Conservation (phyloP, 2,329 filamentous ascomycete genomes). For the Ophiostoma australiae region DNA sequence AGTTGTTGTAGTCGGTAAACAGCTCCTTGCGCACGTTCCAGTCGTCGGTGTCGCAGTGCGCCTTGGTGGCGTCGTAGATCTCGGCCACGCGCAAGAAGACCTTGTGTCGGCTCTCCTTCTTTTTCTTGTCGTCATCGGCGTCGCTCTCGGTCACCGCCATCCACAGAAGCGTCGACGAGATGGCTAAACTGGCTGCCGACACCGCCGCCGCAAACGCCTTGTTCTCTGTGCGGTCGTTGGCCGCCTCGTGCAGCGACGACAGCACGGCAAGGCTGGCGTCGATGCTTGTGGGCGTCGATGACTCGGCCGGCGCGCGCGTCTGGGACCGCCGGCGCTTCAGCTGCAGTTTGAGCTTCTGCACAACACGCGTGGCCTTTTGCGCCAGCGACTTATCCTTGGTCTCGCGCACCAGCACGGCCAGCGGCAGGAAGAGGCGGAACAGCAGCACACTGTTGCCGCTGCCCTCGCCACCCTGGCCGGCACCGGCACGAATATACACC, state of each 20-base stretch:
- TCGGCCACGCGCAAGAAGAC: conserved; percentile 51
- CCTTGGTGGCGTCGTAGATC: conserved; percentile 60
- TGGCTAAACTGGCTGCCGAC: conserved; percentile 65
- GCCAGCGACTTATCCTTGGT: conserved; percentile 71
- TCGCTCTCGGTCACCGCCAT: conserved; percentile 34
- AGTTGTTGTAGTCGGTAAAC: conserved; percentile 70
- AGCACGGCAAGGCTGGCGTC: conserved; percentile 53
- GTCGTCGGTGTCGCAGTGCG: conserved; percentile 54
- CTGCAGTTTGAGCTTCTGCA: conserved; percentile 66
- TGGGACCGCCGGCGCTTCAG: conserved; percentile 50
- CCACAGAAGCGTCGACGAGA: conserved; percentile 60
- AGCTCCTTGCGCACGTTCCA: conserved; percentile 59
- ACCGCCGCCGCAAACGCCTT: conserved; percentile 69
- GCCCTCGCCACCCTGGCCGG: conserved; percentile 42
- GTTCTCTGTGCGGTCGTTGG: conserved; percentile 49
- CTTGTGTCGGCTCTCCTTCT: conserved; percentile 40
- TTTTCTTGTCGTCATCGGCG: neutral
- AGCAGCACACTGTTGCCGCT: conserved; percentile 42
- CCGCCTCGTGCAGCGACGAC: conserved; percentile 64
- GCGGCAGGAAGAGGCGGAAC: conserved; percentile 66
- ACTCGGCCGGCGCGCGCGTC: conserved; percentile 30
- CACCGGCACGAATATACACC: conserved; percentile 68
- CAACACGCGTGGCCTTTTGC: conserved; percentile 65
- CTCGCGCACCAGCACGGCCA: conserved; percentile 71
- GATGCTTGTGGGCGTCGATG: conserved; percentile 36